phyloP scores from a whole-genome alignment of 129 eudicot genomes.

The Artemisia tridentata region DNA sequence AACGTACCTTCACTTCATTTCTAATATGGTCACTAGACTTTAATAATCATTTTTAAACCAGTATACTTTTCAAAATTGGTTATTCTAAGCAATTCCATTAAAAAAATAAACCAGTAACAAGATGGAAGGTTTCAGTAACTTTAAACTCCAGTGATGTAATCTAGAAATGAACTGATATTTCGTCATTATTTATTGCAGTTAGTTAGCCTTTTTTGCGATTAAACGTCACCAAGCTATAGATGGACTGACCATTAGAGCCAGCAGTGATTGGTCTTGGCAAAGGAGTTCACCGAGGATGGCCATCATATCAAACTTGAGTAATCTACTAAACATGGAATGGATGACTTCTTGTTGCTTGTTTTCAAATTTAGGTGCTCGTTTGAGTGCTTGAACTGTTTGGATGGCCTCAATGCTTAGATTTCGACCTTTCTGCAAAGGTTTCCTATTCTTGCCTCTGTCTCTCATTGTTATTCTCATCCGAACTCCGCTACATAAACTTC shows the following conservation, averaged over 20 bases:
- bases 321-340: conserved; percentile 45
- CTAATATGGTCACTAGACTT: background rate
- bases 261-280: conserved; percentile 55
- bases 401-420: conserved; percentile 73
- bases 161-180: background rate
- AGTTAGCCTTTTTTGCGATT: background rate
- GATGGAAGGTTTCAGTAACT: too few relatives aligned
- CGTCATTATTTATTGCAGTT: background rate
- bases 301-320: conserved; percentile 67
- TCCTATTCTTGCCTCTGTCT: conserved; percentile 71
- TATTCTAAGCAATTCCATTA: background rate
- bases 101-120: background rate
- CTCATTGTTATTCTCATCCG: conserved; percentile 44
- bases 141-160: too few relatives aligned
- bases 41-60: background rate
- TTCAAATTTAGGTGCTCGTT: conserved; percentile 38
- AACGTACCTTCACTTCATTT: background rate
- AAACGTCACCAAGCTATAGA: too few relatives aligned
- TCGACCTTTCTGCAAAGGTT: conserved; percentile 67
- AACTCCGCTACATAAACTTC: background rate
- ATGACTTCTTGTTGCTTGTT: conserved; percentile 27
- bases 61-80: background rate
- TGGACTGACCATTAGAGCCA: conserved; percentile 54
- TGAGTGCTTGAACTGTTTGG: conserved; percentile 69
- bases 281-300: conserved; percentile 76